Percentiles rank a stretch among this genome's conserved stretches.
Evolutionary conservation across 2,329 filamentous ascomycete genomes (phyloP).

Genomic region (Colletotrichum horii): DNA sequence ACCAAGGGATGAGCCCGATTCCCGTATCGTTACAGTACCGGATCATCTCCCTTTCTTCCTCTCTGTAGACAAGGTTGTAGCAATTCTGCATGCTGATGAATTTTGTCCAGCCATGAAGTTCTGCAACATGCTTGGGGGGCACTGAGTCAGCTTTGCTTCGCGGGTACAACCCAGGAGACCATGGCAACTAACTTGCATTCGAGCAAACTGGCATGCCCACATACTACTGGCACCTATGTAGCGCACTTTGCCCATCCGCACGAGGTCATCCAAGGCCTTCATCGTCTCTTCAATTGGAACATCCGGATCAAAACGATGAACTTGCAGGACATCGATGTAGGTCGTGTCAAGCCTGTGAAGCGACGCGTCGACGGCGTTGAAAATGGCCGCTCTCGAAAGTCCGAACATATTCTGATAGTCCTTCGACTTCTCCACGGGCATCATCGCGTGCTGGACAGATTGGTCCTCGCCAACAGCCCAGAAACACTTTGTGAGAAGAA

Average conservation of each 20-base stretch:
- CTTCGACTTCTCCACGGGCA: neutral
- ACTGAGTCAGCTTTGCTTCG: neutral
- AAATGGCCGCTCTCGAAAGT: neutral
- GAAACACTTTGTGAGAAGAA: slow-evolving; percentile 63
- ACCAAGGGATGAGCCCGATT: neutral
- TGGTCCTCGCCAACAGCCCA: slow-evolving; percentile 52
- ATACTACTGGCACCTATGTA: neutral
- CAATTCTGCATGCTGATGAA: slow-evolving; percentile 1
- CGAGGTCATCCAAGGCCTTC: neutral
- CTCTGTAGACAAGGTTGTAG: neutral
- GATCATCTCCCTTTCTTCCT: neutral
- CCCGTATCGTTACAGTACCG: neutral
- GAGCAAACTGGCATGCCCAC: neutral
- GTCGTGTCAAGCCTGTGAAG: neutral
- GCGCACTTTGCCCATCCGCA: neutral
- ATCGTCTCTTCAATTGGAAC: neutral
- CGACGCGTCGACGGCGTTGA: neutral
- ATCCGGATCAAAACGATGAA: neutral
- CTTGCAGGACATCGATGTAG: neutral
- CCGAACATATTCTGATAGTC: neutral
- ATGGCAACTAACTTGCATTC: neutral
- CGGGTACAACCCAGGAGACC: neutral
- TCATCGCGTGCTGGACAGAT: neutral
- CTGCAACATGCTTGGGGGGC: neutral
- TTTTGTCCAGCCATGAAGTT: neutral